Evolutionary conservation across 2,329 filamentous ascomycete species (phyloP).

Genomic region (Alternaria sp.): DNA sequence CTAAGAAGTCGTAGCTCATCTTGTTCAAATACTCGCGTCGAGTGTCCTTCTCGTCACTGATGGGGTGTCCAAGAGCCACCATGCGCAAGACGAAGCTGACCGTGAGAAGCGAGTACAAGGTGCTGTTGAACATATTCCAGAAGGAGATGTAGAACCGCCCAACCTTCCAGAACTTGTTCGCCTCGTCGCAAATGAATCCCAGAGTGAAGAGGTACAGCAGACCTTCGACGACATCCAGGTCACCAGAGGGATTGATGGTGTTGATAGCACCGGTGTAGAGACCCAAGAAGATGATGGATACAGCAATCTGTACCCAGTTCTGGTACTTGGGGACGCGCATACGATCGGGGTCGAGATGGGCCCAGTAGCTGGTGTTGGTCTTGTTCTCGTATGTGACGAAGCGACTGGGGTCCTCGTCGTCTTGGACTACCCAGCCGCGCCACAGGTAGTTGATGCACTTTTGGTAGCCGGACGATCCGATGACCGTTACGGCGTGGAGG

Average conservation of each 20-base stretch:
- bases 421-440: slow-evolving; percentile 96
- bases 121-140: slow-evolving; percentile 94
- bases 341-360: slow-evolving; percentile 89
- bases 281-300: slow-evolving; percentile 81
- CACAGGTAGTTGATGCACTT: slow-evolving; percentile 93
- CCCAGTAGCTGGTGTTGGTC: slow-evolving; percentile 76
- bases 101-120: slow-evolving; percentile 79
- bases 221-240: slow-evolving; percentile 82
- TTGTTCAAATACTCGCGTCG: slow-evolving; percentile 71
- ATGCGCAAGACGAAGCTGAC: slow-evolving; percentile 81
- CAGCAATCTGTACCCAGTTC: slow-evolving; percentile 84
- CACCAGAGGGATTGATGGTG: slow-evolving; percentile 84
- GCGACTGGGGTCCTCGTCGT: slow-evolving; percentile 85
- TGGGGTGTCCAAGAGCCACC: slow-evolving; percentile 72
- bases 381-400: slow-evolving; percentile 89
- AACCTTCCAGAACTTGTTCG: slow-evolving; percentile 91
- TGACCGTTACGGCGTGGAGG: slow-evolving; percentile 84
- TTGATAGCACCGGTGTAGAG: slow-evolving; percentile 93
- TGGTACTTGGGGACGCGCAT: slow-evolving; percentile 94
- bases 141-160: slow-evolving; percentile 91
- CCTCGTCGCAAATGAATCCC: slow-evolving; percentile 88
- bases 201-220: slow-evolving; percentile 90
- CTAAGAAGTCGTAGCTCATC: slow-evolving; percentile 91
- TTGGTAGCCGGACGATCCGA: slow-evolving; percentile 92
- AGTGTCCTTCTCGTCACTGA: slow-evolving; percentile 47